Base-by-base conservation (phyloP, 495 filamentous ascomycete genomes). In the Penicillium bovifimosum region DNA sequence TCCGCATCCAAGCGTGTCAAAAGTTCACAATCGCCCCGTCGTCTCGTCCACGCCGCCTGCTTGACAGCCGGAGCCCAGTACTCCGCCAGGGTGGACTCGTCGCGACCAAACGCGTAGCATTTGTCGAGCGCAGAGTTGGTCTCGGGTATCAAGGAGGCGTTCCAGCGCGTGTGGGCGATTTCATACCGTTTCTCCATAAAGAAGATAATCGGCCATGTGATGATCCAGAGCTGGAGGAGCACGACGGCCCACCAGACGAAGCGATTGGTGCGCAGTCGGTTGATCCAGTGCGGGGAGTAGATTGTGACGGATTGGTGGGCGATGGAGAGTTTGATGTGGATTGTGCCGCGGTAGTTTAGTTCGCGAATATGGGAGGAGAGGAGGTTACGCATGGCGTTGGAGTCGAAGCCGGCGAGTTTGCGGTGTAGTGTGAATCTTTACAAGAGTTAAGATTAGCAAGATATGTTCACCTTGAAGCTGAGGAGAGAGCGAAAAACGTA, bases 261-360 rank as follows among this genome's bases (percentile, higher is more conserved):
- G n/a, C 20, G 24, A 41, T 74, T 74, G 1, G 62, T 59, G 26
- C 73, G 69, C 2, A 70, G 52, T 0, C 53, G 65, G 56, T 77
- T 77, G 50, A 76, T 70, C 71, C 71, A 76, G 48, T 76, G 74
- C 14, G 74, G 71, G 2, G 74, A 77, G 54, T 75, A 75, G 32
- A 77, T 49, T 14, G 65, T 70, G 31, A 76, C 53, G 2, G 58
- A 60, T 17, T 55, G 34, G 53, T 73, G 61, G 18, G 61, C 56
- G 29, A 63, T 47, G 1, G 47, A 38, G 3, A 62, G 53, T 0
- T 29, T 41, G 44, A 72, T 56, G 36, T 17, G 28, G 24, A 75
- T 59, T 7, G 58, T 50, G 52, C 74, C 74, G 36, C 55, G 64
- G 58, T 77, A 77, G 51, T 74, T 74, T 18, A 69, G 63, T 9